Conservation (phyloP, 2,329 filamentous ascomycete species). For the Elsinoe australis region DNA sequence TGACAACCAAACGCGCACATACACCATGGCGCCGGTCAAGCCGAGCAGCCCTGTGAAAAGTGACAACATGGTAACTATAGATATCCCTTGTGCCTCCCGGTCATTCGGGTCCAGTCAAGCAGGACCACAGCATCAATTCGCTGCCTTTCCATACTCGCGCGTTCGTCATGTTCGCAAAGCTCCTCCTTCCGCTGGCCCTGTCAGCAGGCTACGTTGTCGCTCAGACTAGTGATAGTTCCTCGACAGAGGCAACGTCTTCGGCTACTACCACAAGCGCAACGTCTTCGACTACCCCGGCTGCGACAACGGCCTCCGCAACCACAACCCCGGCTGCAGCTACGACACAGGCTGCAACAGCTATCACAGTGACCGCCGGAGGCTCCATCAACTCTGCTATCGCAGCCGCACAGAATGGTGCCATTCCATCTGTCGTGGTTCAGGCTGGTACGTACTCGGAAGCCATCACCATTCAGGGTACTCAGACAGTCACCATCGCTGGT, state of each 20-base stretch:
- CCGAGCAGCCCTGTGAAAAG: neutral
- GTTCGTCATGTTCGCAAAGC: conserved; percentile 5
- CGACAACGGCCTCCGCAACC: conserved; percentile 6
- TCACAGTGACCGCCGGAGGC: conserved; percentile 41
- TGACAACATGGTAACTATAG: conserved; percentile 8
- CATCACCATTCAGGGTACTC: conserved; percentile 35
- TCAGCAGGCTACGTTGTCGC: neutral
- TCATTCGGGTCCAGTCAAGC: neutral
- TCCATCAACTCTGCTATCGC: conserved; percentile 37
- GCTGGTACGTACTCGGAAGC: conserved; percentile 42
- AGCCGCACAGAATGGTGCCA: conserved; percentile 36
- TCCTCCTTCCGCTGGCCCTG: neutral
- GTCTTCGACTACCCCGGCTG: neutral
- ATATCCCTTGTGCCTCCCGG: neutral
- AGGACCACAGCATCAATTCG: neutral
- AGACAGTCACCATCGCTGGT: conserved; percentile 38
- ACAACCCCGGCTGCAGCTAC: conserved; percentile 17
- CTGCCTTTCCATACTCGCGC: neutral
- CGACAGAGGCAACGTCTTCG: neutral
- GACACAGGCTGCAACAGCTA: conserved; percentile 23
- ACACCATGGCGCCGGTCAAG: conserved; percentile 2
- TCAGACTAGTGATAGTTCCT: neutral
- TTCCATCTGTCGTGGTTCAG: conserved; percentile 39
- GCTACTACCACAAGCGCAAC: neutral
- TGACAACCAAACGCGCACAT: neutral